Percentiles rank a stretch among this genome's conserved stretches.
These are phyloP conservation scores for Gossypium turneri DNA, from an alignment of 345 rosid genomes.

Conservation along the genomic window DNA sequence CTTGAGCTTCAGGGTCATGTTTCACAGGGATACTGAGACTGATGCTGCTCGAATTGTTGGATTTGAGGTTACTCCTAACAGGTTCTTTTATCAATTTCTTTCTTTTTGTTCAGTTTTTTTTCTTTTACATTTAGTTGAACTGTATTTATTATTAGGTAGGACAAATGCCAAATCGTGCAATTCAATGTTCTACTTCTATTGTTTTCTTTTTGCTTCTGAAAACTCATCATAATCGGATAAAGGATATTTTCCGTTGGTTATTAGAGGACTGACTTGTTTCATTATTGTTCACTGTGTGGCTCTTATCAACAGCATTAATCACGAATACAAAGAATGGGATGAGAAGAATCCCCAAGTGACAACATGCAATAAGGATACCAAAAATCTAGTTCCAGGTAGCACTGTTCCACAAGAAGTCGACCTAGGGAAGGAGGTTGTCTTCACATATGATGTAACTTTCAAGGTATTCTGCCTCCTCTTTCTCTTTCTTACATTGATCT, in stretches of 20 bases:
- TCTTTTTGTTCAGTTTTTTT: background rate
- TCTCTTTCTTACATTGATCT: background rate
- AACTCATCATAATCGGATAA: background rate
- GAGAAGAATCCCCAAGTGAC: constrained; percentile 74
- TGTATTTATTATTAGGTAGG: background rate
- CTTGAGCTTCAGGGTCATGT: constrained; percentile 92
- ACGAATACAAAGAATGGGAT: constrained; percentile 91
- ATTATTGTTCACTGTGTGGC: background rate
- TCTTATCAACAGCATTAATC: constrained; percentile 64
- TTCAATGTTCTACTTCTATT: background rate
- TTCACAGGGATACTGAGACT: constrained; percentile 72
- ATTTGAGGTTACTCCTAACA: constrained; percentile 93
- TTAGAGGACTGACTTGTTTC: background rate
- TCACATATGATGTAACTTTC: constrained; percentile 88
- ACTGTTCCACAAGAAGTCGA: constrained; percentile 90
- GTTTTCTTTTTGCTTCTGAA: background rate
- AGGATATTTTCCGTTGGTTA: constrained; percentile 2
- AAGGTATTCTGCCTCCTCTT: constrained; percentile 40
- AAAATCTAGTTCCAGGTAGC: constrained; percentile 78
- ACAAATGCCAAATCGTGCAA: background rate
- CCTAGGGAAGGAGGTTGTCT: constrained; percentile 65
- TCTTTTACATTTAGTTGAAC: background rate
- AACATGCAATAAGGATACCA: constrained; percentile 91
- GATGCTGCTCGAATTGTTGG: constrained; percentile 95
- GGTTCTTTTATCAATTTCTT: constrained; percentile 37